Evolutionary conservation across 202 grass and related monocot genomes (phyloP), one percentile per base, ranked within the genome.

Genomic region (Carex arenaria): DNA sequence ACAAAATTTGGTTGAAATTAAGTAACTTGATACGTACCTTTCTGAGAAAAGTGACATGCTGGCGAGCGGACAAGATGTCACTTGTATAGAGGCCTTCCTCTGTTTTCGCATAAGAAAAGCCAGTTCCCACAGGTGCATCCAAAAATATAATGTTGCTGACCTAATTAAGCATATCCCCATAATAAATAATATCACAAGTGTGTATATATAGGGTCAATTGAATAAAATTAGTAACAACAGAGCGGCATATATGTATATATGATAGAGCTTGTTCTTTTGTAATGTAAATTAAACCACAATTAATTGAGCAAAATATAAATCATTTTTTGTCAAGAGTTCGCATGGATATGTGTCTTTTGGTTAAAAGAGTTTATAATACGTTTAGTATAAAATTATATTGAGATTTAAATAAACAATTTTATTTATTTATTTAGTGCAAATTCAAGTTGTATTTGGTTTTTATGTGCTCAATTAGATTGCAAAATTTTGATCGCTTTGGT

Each of bases 91-190:
- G 74, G 2, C 93, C 93, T 57, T 80, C 78, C 14, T 87, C 57
- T 0, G 78, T 83, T 1, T 32, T 79, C 0, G 92, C 78, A 83
- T 88, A 90, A 2, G 92, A 94, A 84, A 92, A 94, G 2, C 92
- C 92, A 17, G 92, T 88, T 8, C 90, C 92, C 34, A 94, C 70
- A 5, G 92, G 92, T 34, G 89, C 68, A 78, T 94, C 92, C 36
- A 92, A 84, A 78, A 94, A 95, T 32, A 95, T 95, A 49, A 95
- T 80, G 64, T 90, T 95, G 84, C 78, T 82, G 56, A 89, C 86
- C 84, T 89, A 20, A 49, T 32, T 1, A 26, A 26, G 3, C 3
- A 32, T 72, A 18, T 80, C 26, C 6, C 55, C 2, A 20, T 47
- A 42, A 64, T 61, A 80, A 42, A 64, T 61, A 80, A 60, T 43